These are phyloP conservation scores for Allodekkera sacchari DNA, from an alignment of 805 yeast genomes.

Conservation along the genomic window DNA sequence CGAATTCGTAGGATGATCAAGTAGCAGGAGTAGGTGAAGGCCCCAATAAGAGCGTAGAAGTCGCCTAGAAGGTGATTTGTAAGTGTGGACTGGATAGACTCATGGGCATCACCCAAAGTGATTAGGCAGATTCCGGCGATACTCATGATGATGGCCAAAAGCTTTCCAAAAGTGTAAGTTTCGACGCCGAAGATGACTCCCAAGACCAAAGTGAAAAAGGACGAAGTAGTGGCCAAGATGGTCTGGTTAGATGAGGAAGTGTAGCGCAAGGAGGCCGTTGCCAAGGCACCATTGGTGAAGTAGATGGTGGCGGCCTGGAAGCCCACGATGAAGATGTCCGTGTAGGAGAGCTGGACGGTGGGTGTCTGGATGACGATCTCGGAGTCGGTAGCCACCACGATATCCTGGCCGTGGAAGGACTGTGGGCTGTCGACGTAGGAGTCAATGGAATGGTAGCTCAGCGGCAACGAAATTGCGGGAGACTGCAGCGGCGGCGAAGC, in stretches of 20 bases:
- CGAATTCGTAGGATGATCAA: slow-evolving; percentile 34
- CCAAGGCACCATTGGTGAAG: slow-evolving; percentile 31
- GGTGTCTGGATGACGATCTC: slow-evolving; percentile 16
- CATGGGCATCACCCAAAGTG: slow-evolving; percentile 24
- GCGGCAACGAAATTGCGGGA: too few species aligned
- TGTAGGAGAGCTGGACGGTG: slow-evolving; percentile 11
- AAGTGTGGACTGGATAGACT: background rate
- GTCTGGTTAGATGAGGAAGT: slow-evolving; percentile 49
- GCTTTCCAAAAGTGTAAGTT: slow-evolving; percentile 31
- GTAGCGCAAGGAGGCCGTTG: slow-evolving; percentile 34
- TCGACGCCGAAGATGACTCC: slow-evolving; percentile 36
- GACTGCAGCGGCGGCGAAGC: too few species aligned
- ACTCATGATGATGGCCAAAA: slow-evolving; percentile 35
- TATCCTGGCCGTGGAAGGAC: too few species aligned
- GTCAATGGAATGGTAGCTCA: too few species aligned
- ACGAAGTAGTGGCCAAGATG: slow-evolving; percentile 41
- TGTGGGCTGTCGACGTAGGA: too few species aligned
- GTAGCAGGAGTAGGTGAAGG: slow-evolving; percentile 39
- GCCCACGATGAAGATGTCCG: slow-evolving; percentile 30
- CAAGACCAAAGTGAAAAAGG: slow-evolving; percentile 39
- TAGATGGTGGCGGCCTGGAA: slow-evolving; percentile 34
- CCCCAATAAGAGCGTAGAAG: slow-evolving; percentile 34
- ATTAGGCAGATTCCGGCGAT: slow-evolving; percentile 39
- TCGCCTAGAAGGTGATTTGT: slow-evolving; percentile 36
- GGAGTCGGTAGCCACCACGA: too few species aligned